Conservation (phyloP, 768 basidiomycete genomes). For the Trametes maxima region DNA sequence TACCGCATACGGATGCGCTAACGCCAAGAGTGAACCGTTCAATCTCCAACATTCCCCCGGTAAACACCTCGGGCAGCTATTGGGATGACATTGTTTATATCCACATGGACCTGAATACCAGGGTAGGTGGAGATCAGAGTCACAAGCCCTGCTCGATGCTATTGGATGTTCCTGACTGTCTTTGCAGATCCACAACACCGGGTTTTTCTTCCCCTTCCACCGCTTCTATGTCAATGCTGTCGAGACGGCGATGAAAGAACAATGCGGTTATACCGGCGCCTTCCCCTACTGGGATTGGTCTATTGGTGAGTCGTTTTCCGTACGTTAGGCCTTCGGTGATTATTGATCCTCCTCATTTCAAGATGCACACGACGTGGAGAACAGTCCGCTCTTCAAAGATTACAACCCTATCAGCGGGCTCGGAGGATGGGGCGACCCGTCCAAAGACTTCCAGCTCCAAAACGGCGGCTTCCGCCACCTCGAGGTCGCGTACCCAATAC, state of each 20-base stretch:
- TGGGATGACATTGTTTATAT: constrained; percentile 29
- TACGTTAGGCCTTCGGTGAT: background rate
- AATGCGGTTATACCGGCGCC: constrained; percentile 28
- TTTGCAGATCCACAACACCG: constrained; percentile 29
- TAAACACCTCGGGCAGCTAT: constrained; percentile 19
- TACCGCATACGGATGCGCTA: constrained; percentile 14
- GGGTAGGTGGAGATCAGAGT: background rate
- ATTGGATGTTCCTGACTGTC: background rate
- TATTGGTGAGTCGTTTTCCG: constrained; percentile 16
- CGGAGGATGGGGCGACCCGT: constrained; percentile 33
- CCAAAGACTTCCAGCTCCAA: constrained; percentile 26
- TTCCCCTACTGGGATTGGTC: constrained; percentile 37
- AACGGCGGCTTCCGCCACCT: constrained; percentile 35
- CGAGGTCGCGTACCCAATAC: constrained; percentile 35
- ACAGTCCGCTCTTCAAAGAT: constrained; percentile 28
- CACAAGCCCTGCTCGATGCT: background rate
- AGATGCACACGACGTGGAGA: constrained; percentile 28
- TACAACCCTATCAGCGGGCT: constrained; percentile 27
- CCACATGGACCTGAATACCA: constrained; percentile 33
- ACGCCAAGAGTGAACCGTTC: constrained; percentile 12
- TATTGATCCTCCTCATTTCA: background rate
- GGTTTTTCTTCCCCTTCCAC: constrained; percentile 34
- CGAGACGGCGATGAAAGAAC: constrained; percentile 26
- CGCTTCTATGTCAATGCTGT: constrained; percentile 28
- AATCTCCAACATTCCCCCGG: constrained; percentile 14